phyloP scores from a whole-genome alignment of 371 early-diverging fungal species.

The Rhizomucor pusillus region DNA sequence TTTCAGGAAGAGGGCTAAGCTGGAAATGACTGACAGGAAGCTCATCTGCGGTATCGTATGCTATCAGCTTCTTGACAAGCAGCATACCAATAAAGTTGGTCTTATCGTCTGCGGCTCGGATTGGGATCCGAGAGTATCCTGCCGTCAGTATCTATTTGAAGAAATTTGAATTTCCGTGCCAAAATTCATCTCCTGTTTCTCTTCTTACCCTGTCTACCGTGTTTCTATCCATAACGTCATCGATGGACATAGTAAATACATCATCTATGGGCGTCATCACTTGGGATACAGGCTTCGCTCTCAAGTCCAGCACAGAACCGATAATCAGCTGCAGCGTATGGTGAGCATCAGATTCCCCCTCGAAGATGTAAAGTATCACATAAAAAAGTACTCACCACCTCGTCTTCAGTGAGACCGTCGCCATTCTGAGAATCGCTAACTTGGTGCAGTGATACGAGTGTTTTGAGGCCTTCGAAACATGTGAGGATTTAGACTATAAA shows the following conservation, averaged over 20 bases:
- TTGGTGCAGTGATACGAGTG: conserved; percentile 87
- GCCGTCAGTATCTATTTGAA: conserved; percentile 69
- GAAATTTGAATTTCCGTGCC: too few relatives aligned
- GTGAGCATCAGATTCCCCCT: background rate
- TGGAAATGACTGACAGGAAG: conserved; percentile 66
- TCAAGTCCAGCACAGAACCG: conserved; percentile 85
- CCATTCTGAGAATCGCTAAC: conserved; percentile 62
- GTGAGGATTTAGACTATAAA: background rate
- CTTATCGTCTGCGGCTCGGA: conserved; percentile 61
- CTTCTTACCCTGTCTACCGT: background rate
- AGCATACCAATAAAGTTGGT: conserved; percentile 84
- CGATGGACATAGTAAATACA: conserved; percentile 78
- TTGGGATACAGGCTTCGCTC: conserved; percentile 77
- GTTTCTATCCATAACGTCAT: conserved; percentile 49
- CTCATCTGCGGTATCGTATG: conserved; percentile 83
- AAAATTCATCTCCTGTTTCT: background rate
- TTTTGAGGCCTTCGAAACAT: conserved; percentile 68
- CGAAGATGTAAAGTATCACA: background rate
- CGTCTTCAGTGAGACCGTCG: conserved; percentile 85
- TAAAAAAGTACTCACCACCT: conserved; percentile 56
- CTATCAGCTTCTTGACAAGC: conserved; percentile 82
- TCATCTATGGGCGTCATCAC: conserved; percentile 89
- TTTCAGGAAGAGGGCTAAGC: conserved; percentile 74
- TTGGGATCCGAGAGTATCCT: conserved; percentile 92
- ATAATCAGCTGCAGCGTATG: conserved; percentile 32